Evolutionary conservation across 495 filamentous ascomycete species (phyloP).

Genomic region (Talaromyces trachyspermus): DNA sequence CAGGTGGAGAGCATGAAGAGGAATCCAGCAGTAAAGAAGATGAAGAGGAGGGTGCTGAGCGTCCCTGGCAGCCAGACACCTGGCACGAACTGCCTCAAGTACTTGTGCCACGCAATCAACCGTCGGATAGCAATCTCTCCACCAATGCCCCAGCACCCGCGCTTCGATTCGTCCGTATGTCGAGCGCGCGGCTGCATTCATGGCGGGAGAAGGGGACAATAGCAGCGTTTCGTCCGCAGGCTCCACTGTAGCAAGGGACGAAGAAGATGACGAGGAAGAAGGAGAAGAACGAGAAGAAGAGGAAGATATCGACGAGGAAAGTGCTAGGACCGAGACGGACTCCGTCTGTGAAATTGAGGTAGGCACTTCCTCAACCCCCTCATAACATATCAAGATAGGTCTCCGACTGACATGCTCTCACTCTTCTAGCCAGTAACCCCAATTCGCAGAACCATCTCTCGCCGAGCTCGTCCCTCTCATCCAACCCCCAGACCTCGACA

Average conservation of each 20-base stretch:
- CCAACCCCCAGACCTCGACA: slow-evolving; percentile 8
- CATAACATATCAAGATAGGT: too few species aligned
- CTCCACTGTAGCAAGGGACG: background rate
- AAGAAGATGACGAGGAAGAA: background rate
- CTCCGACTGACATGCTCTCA: background rate
- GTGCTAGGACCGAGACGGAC: background rate
- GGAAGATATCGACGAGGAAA: background rate
- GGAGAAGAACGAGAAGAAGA: background rate
- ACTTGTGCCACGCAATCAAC: background rate
- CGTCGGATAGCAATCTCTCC: slow-evolving; percentile 4
- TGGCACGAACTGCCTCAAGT: slow-evolving; percentile 1
- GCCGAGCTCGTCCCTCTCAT: slow-evolving; percentile 5
- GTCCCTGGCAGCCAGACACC: slow-evolving; percentile 8
- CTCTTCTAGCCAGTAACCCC: background rate
- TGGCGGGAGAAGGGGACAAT: background rate
- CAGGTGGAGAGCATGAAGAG: background rate
- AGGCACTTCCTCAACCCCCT: too few species aligned
- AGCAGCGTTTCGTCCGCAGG: background rate
- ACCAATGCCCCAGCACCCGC: slow-evolving; percentile 5
- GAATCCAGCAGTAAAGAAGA: background rate
- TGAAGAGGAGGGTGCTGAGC: background rate
- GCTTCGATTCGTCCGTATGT: slow-evolving; percentile 8
- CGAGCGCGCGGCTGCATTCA: slow-evolving; percentile 1
- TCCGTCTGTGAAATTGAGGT: background rate
- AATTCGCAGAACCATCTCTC: slow-evolving; percentile 1